A percentile compares a stretch with the other conserved stretches of the same genome.
phyloP scores from a whole-genome alignment of 768 basidiomycete species.

The Auricularia sp. region DNA sequence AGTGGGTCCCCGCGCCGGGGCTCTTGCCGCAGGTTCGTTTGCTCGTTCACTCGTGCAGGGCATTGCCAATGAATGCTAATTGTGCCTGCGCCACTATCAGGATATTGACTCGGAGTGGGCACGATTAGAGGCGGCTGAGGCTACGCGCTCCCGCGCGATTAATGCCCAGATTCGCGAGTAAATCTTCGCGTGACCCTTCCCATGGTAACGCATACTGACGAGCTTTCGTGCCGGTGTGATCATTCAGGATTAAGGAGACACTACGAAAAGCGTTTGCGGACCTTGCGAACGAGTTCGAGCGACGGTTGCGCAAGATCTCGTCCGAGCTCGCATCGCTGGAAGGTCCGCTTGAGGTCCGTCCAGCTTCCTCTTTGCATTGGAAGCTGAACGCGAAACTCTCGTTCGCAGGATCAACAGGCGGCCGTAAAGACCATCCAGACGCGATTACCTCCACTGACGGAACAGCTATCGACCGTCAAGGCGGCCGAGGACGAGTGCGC shows the following conservation, averaged over 20 bases:
- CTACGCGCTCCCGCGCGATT: slow-evolving; percentile 65
- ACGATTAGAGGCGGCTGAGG: slow-evolving; percentile 61
- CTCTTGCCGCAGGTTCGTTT: slow-evolving; percentile 20
- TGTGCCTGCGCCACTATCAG: slow-evolving; percentile 10
- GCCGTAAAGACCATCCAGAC: slow-evolving; percentile 55
- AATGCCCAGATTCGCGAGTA: slow-evolving; percentile 85
- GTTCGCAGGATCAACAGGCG: slow-evolving; percentile 58
- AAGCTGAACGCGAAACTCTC: background rate
- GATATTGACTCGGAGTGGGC: slow-evolving; percentile 79
- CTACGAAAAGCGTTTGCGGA: slow-evolving; percentile 70
- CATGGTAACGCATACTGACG: background rate
- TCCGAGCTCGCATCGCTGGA: slow-evolving; percentile 63
- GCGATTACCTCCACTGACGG: slow-evolving; percentile 55
- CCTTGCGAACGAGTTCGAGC: slow-evolving; percentile 68
- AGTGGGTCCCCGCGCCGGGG: slow-evolving; percentile 69
- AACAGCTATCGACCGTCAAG: slow-evolving; percentile 32
- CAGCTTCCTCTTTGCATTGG: background rate
- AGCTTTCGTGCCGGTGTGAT: background rate
- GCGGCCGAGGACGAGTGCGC: slow-evolving; percentile 66
- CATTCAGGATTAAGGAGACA: slow-evolving; percentile 65
- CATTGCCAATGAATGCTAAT: slow-evolving; percentile 10
- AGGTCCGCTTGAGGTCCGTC: slow-evolving; percentile 61
- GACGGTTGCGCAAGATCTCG: slow-evolving; percentile 53
- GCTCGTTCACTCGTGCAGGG: background rate
- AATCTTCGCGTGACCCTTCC: too few species aligned